Evolutionary conservation across 2,329 filamentous ascomycete species (phyloP), one percentile per base, ranked within the genome.

Genomic region (Colletotrichum viniferum): DNA sequence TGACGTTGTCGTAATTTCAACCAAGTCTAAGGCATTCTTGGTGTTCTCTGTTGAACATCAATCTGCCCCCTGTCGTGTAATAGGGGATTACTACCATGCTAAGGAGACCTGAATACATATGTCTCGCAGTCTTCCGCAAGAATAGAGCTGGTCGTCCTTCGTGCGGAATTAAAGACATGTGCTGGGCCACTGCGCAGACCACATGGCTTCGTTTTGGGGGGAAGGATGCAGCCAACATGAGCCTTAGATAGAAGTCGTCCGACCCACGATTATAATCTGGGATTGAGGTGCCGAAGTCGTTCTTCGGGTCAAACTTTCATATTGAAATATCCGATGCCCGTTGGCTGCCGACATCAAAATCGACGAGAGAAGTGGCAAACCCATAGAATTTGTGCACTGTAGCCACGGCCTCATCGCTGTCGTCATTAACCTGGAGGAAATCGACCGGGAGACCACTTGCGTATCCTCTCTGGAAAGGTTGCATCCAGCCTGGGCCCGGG

Each of bases 261-360:
- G 16, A 43, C 16, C 38, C 9, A 43, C 4, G 2, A 43, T 43
- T 43, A 16, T 3, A 43, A 4, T 18, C 36, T 4, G 36, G 5
- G 1, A 43, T 43, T 18, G 8, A 18, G 36, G 36, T 38, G 18
- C 18, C 38, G 3, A 43, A 43, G 9, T 43, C 38, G 18, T 1
- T 43, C 18, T 6, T 43, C 1, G 18, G n/a, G 5, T 0, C 38
- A 1, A 1, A 43, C 8, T n/a, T n/a, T n/a, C 0, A n/a, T n/a
- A 43, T 43, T 1, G 0, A 43, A 43, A 1, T 43, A 18, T n/a
- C 5, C 18, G 5, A n/a, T 43, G 8, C 18, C 18, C 38, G 38
- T 43, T 43, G 0, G 38, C 38, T 43, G 5, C 38, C 18, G 38
- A n/a, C 38, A 43, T 10, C 16, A 3, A 43, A n/a, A 16, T n/a